Conservation (phyloP, 2,329 filamentous ascomycete species). For the Phyllosticta paracitricarpa region DNA sequence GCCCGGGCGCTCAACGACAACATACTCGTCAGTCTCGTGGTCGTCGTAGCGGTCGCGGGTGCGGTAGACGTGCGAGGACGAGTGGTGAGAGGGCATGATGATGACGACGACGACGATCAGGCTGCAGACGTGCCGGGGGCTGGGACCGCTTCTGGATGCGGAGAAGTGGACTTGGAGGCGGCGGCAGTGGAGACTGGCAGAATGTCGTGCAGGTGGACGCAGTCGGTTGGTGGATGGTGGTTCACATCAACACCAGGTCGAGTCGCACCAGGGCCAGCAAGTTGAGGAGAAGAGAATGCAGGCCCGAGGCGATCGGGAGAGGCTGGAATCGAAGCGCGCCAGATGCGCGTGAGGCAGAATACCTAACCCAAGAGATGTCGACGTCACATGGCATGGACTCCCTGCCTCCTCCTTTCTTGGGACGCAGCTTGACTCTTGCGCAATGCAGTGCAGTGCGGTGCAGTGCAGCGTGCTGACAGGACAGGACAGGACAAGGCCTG, state of each 20-base stretch:
- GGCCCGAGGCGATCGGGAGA: background rate
- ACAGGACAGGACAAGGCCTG: no score
- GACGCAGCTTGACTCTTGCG: background rate
- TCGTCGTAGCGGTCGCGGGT: background rate
- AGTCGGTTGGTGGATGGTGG: background rate
- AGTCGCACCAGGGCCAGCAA: background rate
- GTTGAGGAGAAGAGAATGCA: background rate
- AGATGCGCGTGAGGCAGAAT: background rate
- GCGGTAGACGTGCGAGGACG: background rate
- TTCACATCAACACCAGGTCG: background rate
- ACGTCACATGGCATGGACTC: background rate
- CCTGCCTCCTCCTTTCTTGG: background rate
- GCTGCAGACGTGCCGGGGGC: background rate
- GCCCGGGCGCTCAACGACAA: constrained; percentile 1
- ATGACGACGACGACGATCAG: background rate
- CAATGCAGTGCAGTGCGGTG: background rate
- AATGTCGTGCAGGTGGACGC: background rate
- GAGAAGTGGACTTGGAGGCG: background rate
- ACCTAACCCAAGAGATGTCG: background rate
- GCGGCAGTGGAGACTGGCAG: background rate
- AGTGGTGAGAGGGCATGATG: background rate
- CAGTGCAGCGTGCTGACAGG: no score
- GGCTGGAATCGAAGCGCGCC: background rate
- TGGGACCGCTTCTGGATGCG: no score
- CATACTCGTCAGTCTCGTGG: constrained; percentile 5